Conservation (phyloP, 2,329 filamentous ascomycete genomes). For the Aureobasidium sp. region DNA sequence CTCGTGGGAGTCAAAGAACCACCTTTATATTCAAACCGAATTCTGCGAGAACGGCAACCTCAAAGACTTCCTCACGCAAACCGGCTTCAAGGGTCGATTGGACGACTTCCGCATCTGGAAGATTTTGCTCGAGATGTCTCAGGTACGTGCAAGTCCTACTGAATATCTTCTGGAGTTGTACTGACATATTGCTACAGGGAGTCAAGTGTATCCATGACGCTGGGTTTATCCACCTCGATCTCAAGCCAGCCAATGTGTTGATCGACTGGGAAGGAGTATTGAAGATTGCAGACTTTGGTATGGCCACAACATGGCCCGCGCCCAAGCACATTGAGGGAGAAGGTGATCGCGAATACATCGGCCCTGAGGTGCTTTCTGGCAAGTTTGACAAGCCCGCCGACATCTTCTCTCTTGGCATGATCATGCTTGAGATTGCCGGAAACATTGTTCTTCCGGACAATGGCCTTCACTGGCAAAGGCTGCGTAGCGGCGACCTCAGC, state of each 20-base stretch:
- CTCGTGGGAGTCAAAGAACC: slow-evolving; percentile 77
- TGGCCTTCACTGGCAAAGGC: slow-evolving; percentile 80
- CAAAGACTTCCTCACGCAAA: slow-evolving; percentile 73
- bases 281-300: slow-evolving; percentile 81
- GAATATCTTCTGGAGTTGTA: not conserved
- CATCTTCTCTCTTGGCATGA: slow-evolving; percentile 87
- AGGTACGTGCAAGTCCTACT: slow-evolving; percentile 51
- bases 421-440: slow-evolving; percentile 88
- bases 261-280: slow-evolving; percentile 74
- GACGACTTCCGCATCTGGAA: slow-evolving; percentile 99
- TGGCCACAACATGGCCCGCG: slow-evolving; percentile 74
- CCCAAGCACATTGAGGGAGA: slow-evolving; percentile 74
- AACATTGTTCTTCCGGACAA: slow-evolving; percentile 94
- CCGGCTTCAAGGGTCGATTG: slow-evolving; percentile 75
- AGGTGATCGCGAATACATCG: slow-evolving; percentile 94
- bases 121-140: slow-evolving; percentile 76
- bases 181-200: slow-evolving; percentile 51
- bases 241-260: slow-evolving; percentile 80
- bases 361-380: slow-evolving; percentile 81
- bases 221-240: slow-evolving; percentile 76
- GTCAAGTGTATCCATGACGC: slow-evolving; percentile 83
- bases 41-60: slow-evolving; percentile 92
- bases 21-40: slow-evolving; percentile 95
- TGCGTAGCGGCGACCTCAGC: slow-evolving; percentile 82
- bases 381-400: slow-evolving; percentile 86